Evolutionary conservation across 2,329 filamentous ascomycete species (phyloP), one percentile per base, ranked within the genome.

Genomic region (Sporothrix sp.): DNA sequence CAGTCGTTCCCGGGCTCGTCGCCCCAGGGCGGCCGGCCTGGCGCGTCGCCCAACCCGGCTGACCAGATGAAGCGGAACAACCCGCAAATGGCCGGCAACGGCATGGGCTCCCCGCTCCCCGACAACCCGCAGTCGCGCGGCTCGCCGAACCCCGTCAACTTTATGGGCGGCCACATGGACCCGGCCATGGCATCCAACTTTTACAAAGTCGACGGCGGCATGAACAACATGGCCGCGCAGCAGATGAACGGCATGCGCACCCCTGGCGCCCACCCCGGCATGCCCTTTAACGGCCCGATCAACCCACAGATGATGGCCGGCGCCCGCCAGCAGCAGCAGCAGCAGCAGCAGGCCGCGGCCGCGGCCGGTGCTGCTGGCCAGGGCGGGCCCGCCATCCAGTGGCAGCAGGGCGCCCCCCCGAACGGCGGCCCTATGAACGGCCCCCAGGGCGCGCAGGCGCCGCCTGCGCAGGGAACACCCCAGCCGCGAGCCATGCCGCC

Each of bases 51-150:
- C 32, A 89, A 87, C 62, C 84, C 86, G 20, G 72, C 76, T 39
- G 86, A 90, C 55, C 83, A 85, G 66, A 87, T 88, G 75, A 87
- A 87, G 72, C 82, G 85, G 46, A 80, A 80, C 45, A 86, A 83
- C 23, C 84, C 84, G 23, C 84, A 87, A 65, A 81, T 88, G 75
- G 78, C 78, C 59, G 78, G 78, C 52, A 76, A 76, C 33, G 80
- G 76, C 51, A 80, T 87, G 57, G 82, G 84, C 21, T 88, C 82
- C 21, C 85, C 81, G 7, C 73, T 85, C 55, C 82, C 83, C 3
- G 85, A 87, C 61, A 83, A 79, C 27, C 72, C 70, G 13, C 81
- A 76, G 70, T 85, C 78, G 53, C 77, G 74, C 60, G 78, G 74
- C 66, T 86, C 82, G 52, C 82, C 82, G 45, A 81, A 74, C 67